phyloP scores from a whole-genome alignment of 2,329 filamentous ascomycete genomes.

The Mycosphaerella sp. region DNA sequence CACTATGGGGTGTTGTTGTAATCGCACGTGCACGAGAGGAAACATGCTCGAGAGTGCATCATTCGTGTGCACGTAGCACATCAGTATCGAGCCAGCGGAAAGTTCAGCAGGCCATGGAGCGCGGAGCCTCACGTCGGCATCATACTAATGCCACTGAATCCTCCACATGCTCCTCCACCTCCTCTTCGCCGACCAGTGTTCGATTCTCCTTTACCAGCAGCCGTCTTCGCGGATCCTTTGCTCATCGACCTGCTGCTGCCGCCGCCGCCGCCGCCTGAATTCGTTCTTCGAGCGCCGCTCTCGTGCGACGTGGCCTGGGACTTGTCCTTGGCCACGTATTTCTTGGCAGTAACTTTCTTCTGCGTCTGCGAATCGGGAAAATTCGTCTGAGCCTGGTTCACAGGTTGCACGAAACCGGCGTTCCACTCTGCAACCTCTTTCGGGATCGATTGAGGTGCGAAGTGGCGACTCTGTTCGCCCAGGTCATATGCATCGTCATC shows the following conservation, averaged over 20 bases:
- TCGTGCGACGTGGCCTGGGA: neutral
- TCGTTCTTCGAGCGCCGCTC: neutral
- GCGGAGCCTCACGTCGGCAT: neutral
- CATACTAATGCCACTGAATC: neutral
- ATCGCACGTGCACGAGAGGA: neutral
- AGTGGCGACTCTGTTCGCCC: slow-evolving; percentile 28
- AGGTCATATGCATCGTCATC: slow-evolving; percentile 13
- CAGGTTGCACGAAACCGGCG: slow-evolving; percentile 3
- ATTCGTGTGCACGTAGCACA: neutral
- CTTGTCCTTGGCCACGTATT: neutral
- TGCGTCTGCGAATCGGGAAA: slow-evolving; percentile 1
- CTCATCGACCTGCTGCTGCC: neutral
- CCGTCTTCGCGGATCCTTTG: slow-evolving; percentile 5
- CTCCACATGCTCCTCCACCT: neutral
- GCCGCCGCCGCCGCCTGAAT: neutral
- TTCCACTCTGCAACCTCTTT: slow-evolving; percentile 10
- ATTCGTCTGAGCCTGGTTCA: slow-evolving; percentile 1
- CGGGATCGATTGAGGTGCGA: neutral
- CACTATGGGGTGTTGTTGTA: neutral
- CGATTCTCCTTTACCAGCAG: neutral
- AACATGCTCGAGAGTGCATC: neutral
- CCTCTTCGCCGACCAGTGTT: neutral
- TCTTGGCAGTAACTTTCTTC: neutral
- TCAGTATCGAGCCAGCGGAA: neutral
- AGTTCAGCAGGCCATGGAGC: neutral